Evolutionary conservation across 1,284 basidiomycete genomes (phyloP), one percentile per base, ranked within the genome.

Genomic region (Cutaneotrichosporon spelunceum): DNA sequence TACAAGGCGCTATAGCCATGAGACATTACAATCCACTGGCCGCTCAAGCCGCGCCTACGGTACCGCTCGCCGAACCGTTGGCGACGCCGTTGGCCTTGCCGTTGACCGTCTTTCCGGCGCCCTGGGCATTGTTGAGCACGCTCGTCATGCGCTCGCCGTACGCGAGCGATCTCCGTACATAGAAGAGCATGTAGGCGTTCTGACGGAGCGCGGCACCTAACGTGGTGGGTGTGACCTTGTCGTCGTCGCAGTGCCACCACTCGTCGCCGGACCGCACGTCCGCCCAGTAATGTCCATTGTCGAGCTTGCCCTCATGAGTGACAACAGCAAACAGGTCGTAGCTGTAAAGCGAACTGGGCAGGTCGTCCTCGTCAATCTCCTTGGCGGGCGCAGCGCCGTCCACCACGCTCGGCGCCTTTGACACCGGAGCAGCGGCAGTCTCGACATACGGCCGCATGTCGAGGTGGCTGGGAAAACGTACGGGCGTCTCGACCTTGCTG

Each of bases 221-320:
- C 27, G 82, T 87, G 4, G 90, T 85, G 19, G 83, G 84, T 0
- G 85, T 87, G 16, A 93, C 89, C 66, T 91, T 95, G 73, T 95
- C 93, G 71, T 97, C 93, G 74, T 97, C 93, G 76, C 92, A 95
- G 29, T 88, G 87, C 79, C 91, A 95, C 93, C 93, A 97, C 87
- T 92, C 74, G 47, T 67, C 68, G 26, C 70, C 65, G 60, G 65
- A 67, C 39, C 74, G 65, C 3, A 78, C 71, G 55, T 75, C 72
- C 19, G 70, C 73, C 68, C 70, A 72, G 77, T 97, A 97, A 74
- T 97, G 94, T 0, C 94, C 94, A 63, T 93, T 96, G 77, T 94
- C 89, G 71, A 98, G 87, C 75, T 90, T 88, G 10, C 94, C 94
- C 74, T 96, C 91, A 77, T 97, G 94, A 65, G 93, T 93, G 63